Evolutionary conservation across 495 filamentous ascomycete genomes (phyloP).

Genomic region (Thermochaetoides thermophila): DNA sequence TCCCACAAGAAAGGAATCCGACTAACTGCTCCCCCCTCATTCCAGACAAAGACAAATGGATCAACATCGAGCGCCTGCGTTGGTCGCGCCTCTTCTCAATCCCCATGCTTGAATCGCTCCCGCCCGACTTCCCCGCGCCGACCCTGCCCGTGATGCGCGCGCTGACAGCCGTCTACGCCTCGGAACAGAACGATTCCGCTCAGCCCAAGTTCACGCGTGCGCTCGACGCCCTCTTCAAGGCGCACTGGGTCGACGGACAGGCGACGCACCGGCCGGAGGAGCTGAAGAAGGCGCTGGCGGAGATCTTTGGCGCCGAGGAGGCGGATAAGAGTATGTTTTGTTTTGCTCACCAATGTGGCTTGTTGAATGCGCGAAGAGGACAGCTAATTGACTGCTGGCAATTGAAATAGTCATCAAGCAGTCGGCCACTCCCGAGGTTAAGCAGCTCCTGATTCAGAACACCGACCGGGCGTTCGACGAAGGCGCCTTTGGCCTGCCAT

Average conservation of each 20-base stretch:
- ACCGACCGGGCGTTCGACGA: conserved; percentile 43
- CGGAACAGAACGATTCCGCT: conserved; percentile 4
- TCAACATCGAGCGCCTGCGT: conserved; percentile 41
- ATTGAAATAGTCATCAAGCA: conserved; percentile 19
- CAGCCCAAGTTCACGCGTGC: conserved; percentile 30
- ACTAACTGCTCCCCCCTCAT: background rate
- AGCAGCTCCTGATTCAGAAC: conserved; percentile 35
- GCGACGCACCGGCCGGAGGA: conserved; percentile 36
- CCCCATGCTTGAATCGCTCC: conserved; percentile 36
- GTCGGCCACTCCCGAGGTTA: conserved; percentile 33
- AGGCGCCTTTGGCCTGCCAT: conserved; percentile 60
- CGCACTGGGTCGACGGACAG: conserved; percentile 41
- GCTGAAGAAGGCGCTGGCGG: conserved; percentile 30
- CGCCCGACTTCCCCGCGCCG: conserved; percentile 44
- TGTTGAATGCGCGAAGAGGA: too few species aligned
- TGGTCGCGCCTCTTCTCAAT: conserved; percentile 46
- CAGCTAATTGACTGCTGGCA: too few species aligned
- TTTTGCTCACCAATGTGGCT: background rate
- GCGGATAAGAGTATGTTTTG: conserved; percentile 23
- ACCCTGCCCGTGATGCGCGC: conserved; percentile 40
- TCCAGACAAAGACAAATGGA: conserved; percentile 55
- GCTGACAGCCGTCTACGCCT: conserved; percentile 21
- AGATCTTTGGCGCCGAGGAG: conserved; percentile 35
- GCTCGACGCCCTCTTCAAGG: conserved; percentile 37
- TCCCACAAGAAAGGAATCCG: too few species aligned